Conservation (phyloP, 1,139 yeast genomes). For the Geotrichum cucujoidarum region DNA sequence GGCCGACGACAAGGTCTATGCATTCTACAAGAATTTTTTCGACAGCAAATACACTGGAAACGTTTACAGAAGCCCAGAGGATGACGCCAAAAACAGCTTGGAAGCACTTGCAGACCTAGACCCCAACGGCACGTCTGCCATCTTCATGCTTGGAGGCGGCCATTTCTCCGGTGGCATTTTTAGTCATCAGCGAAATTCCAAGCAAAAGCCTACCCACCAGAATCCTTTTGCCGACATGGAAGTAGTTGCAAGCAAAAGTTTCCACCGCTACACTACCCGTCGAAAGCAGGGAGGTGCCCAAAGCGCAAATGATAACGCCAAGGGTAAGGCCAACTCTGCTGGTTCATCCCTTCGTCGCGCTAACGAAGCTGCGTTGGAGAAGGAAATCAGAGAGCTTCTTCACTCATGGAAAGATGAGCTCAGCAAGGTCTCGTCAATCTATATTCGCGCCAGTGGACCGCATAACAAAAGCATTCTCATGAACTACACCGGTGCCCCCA, state of each 20-base stretch:
- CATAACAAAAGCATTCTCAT: slow-evolving; percentile 60
- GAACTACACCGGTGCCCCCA: slow-evolving; percentile 58
- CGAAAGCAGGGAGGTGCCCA: slow-evolving; percentile 98
- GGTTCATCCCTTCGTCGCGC: slow-evolving; percentile 87
- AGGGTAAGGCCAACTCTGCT: slow-evolving; percentile 95
- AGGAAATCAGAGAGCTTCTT: slow-evolving; percentile 68
- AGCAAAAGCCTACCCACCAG: slow-evolving; percentile 38
- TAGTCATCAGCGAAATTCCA: slow-evolving; percentile 61
- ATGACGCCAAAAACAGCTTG: slow-evolving; percentile 12
- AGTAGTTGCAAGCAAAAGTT: slow-evolving; percentile 71
- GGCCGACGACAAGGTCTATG: slow-evolving; percentile 50
- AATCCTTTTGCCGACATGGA: slow-evolving; percentile 44
- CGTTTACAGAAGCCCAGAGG: slow-evolving; percentile 37
- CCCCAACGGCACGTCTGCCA: slow-evolving; percentile 48
- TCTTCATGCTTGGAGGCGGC: slow-evolving; percentile 96
- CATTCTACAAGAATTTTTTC: slow-evolving; percentile 66
- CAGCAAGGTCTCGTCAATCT: slow-evolving; percentile 61
- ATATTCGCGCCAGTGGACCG: slow-evolving; percentile 76
- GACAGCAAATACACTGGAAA: slow-evolving; percentile 41
- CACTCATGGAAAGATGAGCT: slow-evolving; percentile 54
- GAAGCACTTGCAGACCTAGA: slow-evolving; percentile 40
- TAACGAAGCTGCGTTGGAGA: slow-evolving; percentile 76
- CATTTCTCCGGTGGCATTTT: slow-evolving; percentile 96
- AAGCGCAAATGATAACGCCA: slow-evolving; percentile 82
- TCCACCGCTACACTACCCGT: slow-evolving; percentile 93